Evolutionary conservation across 148 eudicot genomes (phyloP).

Genomic region (Persicaria maculosa): DNA sequence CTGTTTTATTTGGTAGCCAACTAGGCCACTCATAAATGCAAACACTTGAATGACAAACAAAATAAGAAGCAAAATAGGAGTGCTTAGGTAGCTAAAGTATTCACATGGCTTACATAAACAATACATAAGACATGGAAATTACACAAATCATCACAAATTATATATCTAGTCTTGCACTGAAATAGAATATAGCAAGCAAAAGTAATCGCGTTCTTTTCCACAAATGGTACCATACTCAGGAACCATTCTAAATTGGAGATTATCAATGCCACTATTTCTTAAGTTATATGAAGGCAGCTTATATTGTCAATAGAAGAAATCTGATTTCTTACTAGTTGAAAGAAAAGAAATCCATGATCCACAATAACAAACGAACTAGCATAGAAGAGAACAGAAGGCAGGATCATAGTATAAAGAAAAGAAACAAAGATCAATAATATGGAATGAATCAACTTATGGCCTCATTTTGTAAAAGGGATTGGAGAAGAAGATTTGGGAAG

Average conservation of each 20-base stretch:
- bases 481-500: not conserved
- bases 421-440: not conserved
- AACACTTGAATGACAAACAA: not conserved
- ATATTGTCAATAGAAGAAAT: not conserved
- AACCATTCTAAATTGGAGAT: not conserved
- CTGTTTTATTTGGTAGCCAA: not conserved
- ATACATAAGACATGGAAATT: not conserved
- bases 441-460: not conserved
- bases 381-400: not conserved
- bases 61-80: not conserved
- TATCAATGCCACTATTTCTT: not conserved
- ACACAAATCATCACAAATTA: too few relatives aligned
- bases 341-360: not conserved
- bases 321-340: not conserved
- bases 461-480: not conserved
- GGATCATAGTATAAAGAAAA: constrained; percentile 1
- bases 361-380: not conserved
- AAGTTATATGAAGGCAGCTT: not conserved
- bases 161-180: not conserved
- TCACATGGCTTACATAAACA: not conserved
- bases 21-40: not conserved
- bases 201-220: not conserved
- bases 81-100: not conserved
- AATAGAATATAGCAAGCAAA: not conserved
- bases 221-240: not conserved